Evolutionary conservation across 768 basidiomycete species (phyloP), one percentile per base, ranked within the genome.

Genomic region (Podaxis sp.): DNA sequence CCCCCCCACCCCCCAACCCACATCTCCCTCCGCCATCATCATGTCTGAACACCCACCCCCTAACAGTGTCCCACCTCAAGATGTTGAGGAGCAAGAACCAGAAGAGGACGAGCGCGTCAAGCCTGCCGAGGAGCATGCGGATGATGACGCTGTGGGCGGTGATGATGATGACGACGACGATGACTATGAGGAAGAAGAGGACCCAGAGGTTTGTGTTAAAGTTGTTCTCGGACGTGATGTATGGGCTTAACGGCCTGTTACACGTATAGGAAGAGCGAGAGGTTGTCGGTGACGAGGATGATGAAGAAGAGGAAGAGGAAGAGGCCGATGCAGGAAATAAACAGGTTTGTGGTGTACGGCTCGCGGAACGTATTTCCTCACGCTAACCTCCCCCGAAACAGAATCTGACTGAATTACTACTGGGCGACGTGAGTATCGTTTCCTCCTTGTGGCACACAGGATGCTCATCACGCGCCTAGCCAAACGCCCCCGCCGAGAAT

Each of bases 21-120:
- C 33, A 44, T 24, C 41, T n/a, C 28, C 7, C 44, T 13, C 38
- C 38, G 0, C 22, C 2, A 54, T 40, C 41, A 38, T 20, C 44
- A 62, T 62, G 61, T 62, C 61, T 28, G 61, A 62, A 11, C 51
- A 24, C 13, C 17, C 36, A 56, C 61, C 55, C 15, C 20, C 46
- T 49, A 37, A 46, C 22, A 20, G 40, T 38, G 24, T 51, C n/a
- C 46, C 17, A 36, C 37, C 61, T 11, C 28, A 62, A 36, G 55
- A 55, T n/a, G 54, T 62, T 30, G 54, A 56, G 20, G 54, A 24
- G 6, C 15, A 48, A 15, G 36, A 50, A 22, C 53, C 38, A 24
- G 61, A 62, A 20, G 48, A 56, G n/a, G 54, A 24, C 5, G 48
- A 62, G 54, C 54, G 55, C 46, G 54, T 56, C 22, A 36, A 56